Evolutionary conservation across 108 stramenopile species (phyloP), one percentile per base, ranked within the genome.

Genomic region (Nannochloropsis salina): DNA sequence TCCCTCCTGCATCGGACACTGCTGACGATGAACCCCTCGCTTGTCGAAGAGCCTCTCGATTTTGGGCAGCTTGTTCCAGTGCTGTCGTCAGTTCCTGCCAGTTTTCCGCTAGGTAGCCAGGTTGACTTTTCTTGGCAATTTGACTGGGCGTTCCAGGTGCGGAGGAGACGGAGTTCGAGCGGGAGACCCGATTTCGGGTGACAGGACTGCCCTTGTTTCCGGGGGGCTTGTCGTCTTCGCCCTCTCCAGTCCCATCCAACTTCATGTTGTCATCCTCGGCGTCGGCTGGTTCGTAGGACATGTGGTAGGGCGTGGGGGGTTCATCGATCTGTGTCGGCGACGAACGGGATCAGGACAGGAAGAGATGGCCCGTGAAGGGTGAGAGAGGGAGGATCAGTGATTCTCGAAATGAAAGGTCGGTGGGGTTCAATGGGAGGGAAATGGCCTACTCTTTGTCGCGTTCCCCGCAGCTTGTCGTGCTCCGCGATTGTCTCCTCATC

Each of bases 381-480:
- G n/a, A 74, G 61, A 74, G 61, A n/a, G 61, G 6, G 6, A 74
- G 15, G 20, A 74, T n/a, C 20, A 15, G n/a, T 74, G n/a, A 3
- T 15, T n/a, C 20, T 74, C 61, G 61, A 74, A 2, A 3, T 3
- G n/a, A 2, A 15, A 6, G 6, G n/a, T n/a, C 15, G 4, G 3
- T 15, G 8, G 61, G 61, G 8, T 74, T n/a, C n/a, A 8, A 74
- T n/a, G 61, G n/a, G 61, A n/a, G 6, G 20, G n/a, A n/a, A 3
- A 6, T n/a, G n/a, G n/a, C 61, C 15, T 74, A 74, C 61, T n/a
- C 90, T 91, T 83, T 90, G 90, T 20, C 92, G 88, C 42, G 92
- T 92, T 11, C 92, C 92, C 9, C 92, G 47, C 3, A 90, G 85
- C 83, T 90, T 92, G 83, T 92, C 91, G 84, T 92, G 92, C 86